Percentiles rank a stretch among this genome's conserved stretches.
phyloP scores from a whole-genome alignment of 2,329 filamentous ascomycete genomes.

The Lasiodiplodia gonubiensis region DNA sequence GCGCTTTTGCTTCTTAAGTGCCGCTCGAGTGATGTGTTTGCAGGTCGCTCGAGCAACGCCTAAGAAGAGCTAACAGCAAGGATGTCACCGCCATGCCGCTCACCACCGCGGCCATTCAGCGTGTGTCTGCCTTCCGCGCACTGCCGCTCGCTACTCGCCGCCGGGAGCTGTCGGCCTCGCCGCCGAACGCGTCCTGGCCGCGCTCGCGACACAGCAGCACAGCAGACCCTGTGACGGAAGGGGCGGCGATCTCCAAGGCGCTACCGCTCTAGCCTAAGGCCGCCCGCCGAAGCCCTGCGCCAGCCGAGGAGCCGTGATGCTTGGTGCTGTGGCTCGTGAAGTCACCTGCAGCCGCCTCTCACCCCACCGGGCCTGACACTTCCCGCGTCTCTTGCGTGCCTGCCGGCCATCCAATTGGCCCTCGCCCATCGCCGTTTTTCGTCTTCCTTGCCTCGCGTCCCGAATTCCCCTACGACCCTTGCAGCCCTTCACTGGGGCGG shows the following conservation, averaged over 20 bases:
- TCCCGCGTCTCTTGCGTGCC: not conserved
- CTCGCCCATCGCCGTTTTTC: not conserved
- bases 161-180: conserved; percentile 1
- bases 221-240: conserved; percentile 20
- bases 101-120: not conserved
- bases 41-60: conserved; percentile 27
- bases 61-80: conserved; percentile 8
- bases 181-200: conserved; percentile 10
- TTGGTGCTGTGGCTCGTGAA: conserved; percentile 21
- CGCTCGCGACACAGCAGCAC: conserved; percentile 13
- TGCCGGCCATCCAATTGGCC: not conserved
- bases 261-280: conserved; percentile 18
- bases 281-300: conserved; percentile 17
- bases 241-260: conserved; percentile 12
- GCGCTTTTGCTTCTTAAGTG: conserved; percentile 9
- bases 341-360: conserved; percentile 8
- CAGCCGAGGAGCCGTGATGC: conserved; percentile 23
- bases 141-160: conserved; percentile 8
- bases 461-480: not conserved
- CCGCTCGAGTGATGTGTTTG: not conserved
- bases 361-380: conserved; percentile 3
- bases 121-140: not conserved
- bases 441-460: conserved; percentile 4
- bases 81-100: conserved; percentile 4
- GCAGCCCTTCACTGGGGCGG: not conserved